Evolutionary conservation across 1,284 basidiomycete species (phyloP).

Genomic region (Trichosporon ovoides): DNA sequence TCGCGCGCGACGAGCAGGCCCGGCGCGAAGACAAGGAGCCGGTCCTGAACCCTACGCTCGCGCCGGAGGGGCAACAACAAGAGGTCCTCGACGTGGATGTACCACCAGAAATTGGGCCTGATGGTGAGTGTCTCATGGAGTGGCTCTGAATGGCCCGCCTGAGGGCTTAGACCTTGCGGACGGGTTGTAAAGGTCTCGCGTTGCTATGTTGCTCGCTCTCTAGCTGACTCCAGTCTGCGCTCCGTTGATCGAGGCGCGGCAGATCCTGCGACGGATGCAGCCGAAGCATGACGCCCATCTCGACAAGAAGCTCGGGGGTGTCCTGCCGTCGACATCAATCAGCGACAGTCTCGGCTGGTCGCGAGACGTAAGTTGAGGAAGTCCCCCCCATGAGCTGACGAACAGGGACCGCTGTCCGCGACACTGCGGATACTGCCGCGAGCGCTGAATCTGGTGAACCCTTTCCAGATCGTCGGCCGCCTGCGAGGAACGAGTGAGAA

Average conservation of each 20-base stretch:
- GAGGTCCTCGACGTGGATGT: neutral
- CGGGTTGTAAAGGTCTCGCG: no score
- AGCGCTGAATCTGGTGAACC: constrained; percentile 36
- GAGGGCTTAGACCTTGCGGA: no score
- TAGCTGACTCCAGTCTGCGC: constrained; percentile 22
- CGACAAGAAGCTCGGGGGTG: constrained; percentile 23
- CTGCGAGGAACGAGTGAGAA: constrained; percentile 8
- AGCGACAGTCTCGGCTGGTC: constrained; percentile 38
- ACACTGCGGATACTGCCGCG: constrained; percentile 35
- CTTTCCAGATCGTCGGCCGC: constrained; percentile 7
- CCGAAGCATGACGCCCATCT: constrained; percentile 27
- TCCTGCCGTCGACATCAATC: constrained; percentile 24
- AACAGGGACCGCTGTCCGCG: constrained; percentile 38
- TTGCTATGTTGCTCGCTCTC: no score
- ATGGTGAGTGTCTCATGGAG: neutral
- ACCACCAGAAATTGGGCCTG: neutral
- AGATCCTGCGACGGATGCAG: constrained; percentile 27
- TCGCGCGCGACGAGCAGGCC: neutral
- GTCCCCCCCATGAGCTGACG: neutral
- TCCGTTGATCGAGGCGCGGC: constrained; percentile 29
- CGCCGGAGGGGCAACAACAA: neutral
- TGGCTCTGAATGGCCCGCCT: no score
- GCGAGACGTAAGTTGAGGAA: constrained; percentile 26
- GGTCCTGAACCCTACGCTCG: neutral
- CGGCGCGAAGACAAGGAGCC: neutral